Conservation (phyloP, 768 basidiomycete genomes). For the Amanita fuliginea region DNA sequence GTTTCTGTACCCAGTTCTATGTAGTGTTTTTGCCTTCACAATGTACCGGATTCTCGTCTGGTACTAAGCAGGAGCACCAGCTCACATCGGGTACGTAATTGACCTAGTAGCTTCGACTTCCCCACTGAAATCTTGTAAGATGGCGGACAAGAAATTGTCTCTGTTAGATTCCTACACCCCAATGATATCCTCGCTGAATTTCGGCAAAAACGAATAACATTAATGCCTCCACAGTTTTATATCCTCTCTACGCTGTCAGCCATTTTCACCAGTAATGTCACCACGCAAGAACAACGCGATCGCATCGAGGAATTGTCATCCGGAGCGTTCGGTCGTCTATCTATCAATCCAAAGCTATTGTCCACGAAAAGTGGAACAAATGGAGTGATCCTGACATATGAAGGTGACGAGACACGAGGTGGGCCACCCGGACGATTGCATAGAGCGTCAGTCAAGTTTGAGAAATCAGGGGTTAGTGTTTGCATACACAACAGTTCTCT, state of each 20-base stretch:
- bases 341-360: conserved; percentile 39
- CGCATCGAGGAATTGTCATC: conserved; percentile 34
- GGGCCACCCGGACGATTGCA: conserved; percentile 50
- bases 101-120: neutral
- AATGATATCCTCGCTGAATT: conserved; percentile 41
- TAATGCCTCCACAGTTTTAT: conserved; percentile 73
- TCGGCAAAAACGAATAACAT: conserved; percentile 33
- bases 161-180: conserved; percentile 56
- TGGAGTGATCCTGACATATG: conserved; percentile 42
- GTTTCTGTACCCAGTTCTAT: conserved; percentile 65
- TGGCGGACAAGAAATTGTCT: conserved; percentile 59
- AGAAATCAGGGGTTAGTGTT: conserved; percentile 38
- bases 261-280: conserved; percentile 31
- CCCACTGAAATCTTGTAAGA: conserved; percentile 20
- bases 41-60: conserved; percentile 38
- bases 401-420: conserved; percentile 61
- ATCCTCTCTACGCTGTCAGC: conserved; percentile 49
- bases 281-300: conserved; percentile 33
- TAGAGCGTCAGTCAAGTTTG: conserved; percentile 38
- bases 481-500: neutral
- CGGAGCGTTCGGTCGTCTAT: conserved; percentile 50
- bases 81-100: conserved; percentile 40
- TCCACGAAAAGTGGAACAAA: conserved; percentile 29
- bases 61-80: conserved; percentile 43
- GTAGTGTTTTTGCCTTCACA: conserved; percentile 45